These are phyloP conservation scores for Trametes punicea DNA, from an alignment of 768 basidiomycete species.

Conservation along the genomic window DNA sequence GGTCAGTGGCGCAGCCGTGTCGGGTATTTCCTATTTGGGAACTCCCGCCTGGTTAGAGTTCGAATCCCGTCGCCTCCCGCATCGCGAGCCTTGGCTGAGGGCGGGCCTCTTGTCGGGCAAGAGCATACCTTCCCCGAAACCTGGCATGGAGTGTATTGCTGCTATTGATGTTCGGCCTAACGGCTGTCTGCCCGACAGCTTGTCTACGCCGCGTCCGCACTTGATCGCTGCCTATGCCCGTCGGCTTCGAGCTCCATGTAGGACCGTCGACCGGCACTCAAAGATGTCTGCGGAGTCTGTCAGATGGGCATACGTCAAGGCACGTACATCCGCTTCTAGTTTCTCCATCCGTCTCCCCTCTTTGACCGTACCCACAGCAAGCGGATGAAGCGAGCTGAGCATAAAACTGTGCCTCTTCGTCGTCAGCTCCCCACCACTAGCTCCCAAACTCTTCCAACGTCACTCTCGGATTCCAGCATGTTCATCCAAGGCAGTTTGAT, in stretches of 20 bases:
- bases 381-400: slow-evolving; percentile 1
- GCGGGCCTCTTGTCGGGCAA: no score
- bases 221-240: no score
- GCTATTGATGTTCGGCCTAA: no score
- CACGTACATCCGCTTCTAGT: neutral
- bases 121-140: no score
- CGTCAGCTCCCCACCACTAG: neutral
- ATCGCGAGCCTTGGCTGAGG: neutral
- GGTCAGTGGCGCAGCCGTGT: neutral
- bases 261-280: no score
- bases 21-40: slow-evolving; percentile 9
- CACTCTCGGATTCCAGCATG: neutral
- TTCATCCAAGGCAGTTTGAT: slow-evolving; percentile 3
- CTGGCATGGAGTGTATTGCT: no score
- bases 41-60: neutral
- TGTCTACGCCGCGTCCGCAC: no score
- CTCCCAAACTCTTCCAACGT: neutral
- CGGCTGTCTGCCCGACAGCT: no score
- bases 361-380: neutral
- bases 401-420: neutral
- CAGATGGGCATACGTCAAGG: neutral
- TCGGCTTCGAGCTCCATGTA: no score
- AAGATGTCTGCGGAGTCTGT: no score
- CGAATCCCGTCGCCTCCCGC: neutral
- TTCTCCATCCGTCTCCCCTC: neutral